Conservation (phyloP, 495 filamentous ascomycete species). For the Poronia punctata region DNA sequence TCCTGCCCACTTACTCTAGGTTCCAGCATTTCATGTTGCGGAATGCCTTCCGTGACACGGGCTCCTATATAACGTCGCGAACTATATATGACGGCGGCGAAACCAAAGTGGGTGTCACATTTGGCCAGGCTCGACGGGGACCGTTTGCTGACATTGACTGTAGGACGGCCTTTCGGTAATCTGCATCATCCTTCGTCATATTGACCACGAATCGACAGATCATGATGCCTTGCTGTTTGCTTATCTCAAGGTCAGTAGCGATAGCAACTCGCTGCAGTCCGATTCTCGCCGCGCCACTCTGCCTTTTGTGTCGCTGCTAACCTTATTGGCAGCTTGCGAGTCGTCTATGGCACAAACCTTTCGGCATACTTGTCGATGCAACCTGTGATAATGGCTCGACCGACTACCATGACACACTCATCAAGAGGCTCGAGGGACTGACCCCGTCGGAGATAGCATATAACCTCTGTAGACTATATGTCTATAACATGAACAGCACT, state of each 20-base stretch:
- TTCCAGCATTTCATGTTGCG: slow-evolving; percentile 66
- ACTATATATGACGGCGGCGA: slow-evolving; percentile 63
- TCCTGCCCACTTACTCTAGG: slow-evolving; percentile 52
- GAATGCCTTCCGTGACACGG: slow-evolving; percentile 55
- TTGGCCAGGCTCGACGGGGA: not conserved
- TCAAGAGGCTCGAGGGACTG: slow-evolving; percentile 49
- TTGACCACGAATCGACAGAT: slow-evolving; percentile 52
- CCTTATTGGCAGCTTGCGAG: slow-evolving; percentile 46
- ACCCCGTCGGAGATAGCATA: slow-evolving; percentile 51
- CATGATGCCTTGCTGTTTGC: slow-evolving; percentile 56
- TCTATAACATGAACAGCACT: slow-evolving; percentile 65
- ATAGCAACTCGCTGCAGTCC: too few species aligned
- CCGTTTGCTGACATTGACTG: slow-evolving; percentile 1
- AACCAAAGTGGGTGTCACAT: slow-evolving; percentile 41
- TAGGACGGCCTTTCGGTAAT: slow-evolving; percentile 58
- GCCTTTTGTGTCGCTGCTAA: slow-evolving; percentile 2
- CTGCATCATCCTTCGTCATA: slow-evolving; percentile 57
- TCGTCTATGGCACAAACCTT: slow-evolving; percentile 59
- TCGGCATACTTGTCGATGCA: slow-evolving; percentile 57
- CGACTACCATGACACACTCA: slow-evolving; percentile 53
- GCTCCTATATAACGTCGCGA: slow-evolving; percentile 50
- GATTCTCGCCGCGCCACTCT: too few species aligned
- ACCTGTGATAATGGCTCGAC: slow-evolving; percentile 57
- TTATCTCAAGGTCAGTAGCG: slow-evolving; percentile 59
- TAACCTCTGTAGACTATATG: slow-evolving; percentile 50